These are phyloP conservation scores for Acer negundo DNA, from an alignment of 345 rosid genomes.

Conservation along the genomic window DNA sequence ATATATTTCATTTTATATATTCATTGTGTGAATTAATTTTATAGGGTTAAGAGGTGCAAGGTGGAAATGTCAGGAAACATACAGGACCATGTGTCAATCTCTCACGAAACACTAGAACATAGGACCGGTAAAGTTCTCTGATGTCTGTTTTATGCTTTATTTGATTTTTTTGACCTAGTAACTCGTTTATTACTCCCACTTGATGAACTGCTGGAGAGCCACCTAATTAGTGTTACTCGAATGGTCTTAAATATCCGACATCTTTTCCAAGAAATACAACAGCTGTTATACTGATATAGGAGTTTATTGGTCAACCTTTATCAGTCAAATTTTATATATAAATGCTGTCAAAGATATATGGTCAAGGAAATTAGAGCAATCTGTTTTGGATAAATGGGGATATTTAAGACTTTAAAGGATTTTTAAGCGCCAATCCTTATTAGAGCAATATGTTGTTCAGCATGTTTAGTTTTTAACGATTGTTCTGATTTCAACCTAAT, in stretches of 20 bases:
- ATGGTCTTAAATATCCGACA: neutral
- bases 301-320: neutral
- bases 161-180: neutral
- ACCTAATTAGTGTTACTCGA: conserved; percentile 3
- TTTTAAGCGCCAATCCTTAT: conserved; percentile 1
- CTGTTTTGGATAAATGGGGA: neutral
- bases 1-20: neutral
- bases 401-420: conserved; percentile 8
- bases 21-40: conserved; percentile 14
- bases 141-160: neutral
- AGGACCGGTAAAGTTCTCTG: conserved; percentile 40
- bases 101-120: conserved; percentile 28
- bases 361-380: conserved; percentile 3
- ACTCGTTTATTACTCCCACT: neutral
- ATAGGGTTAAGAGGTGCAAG: conserved; percentile 63
- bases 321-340: neutral
- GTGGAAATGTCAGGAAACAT: conserved; percentile 40
- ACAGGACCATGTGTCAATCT: conserved; percentile 39
- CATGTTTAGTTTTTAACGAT: neutral
- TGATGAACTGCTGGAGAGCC: neutral
- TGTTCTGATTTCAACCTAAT: neutral
- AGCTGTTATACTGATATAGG: neutral
- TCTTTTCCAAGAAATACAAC: neutral
- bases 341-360: neutral
- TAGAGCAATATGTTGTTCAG: neutral